Evolutionary conservation across 2,329 filamentous ascomycete species (phyloP).

Genomic region (Pseudopithomyces maydicus): DNA sequence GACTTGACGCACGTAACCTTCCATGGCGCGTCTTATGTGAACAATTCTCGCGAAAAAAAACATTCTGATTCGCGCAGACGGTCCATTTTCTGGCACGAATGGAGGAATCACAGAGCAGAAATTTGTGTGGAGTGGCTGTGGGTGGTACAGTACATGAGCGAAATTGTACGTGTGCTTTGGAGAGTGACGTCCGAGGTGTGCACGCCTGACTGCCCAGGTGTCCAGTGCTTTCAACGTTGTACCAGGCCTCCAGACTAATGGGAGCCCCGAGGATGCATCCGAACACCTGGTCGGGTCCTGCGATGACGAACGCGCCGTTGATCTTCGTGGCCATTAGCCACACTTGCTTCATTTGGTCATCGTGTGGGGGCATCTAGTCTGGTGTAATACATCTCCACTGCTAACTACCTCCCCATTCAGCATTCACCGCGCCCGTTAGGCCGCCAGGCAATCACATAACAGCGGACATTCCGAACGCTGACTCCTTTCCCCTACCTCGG

Average conservation of each 20-base stretch:
- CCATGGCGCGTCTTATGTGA: slow-evolving; percentile 2
- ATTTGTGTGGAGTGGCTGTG: slow-evolving; percentile 1
- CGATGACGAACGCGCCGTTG: neutral
- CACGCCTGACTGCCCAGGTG: neutral
- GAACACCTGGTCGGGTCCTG: neutral
- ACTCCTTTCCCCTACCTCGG: neutral
- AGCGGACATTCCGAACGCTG: slow-evolving; percentile 6
- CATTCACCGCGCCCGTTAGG: neutral
- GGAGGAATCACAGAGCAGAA: slow-evolving; percentile 1
- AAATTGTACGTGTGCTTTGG: neutral
- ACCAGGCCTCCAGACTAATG: neutral
- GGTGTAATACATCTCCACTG: neutral
- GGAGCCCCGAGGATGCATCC: slow-evolving; percentile 3
- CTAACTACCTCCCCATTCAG: slow-evolving; percentile 1
- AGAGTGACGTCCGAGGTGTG: slow-evolving; percentile 2
- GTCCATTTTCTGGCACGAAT: neutral
- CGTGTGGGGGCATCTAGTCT: slow-evolving; percentile 3
- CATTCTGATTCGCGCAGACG: neutral
- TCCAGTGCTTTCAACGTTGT: neutral
- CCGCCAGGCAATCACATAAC: slow-evolving; percentile 5
- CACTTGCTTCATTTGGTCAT: slow-evolving; percentile 11
- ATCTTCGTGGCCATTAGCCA: neutral
- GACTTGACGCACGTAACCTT: slow-evolving; percentile 9
- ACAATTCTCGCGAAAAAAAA: neutral
- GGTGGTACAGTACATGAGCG: neutral